phyloP scores from a whole-genome alignment of 345 rosid species.

The Linum usitatissimum region DNA sequence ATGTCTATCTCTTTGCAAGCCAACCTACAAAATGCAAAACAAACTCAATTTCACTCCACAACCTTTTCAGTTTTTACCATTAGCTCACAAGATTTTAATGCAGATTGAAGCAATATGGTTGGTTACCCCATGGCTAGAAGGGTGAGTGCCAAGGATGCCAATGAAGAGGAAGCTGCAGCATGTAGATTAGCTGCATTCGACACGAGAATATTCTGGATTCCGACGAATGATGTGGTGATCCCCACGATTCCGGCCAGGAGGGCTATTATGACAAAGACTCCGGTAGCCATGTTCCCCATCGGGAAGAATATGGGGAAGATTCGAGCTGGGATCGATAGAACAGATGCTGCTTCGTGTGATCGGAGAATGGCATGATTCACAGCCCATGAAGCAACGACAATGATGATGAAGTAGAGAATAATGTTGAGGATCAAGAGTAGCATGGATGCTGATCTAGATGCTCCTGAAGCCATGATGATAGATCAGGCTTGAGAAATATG shows the following conservation, averaged over 20 bases:
- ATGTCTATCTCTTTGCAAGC: slow-evolving; percentile 74
- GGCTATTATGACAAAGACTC: slow-evolving; percentile 51
- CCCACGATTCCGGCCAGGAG: slow-evolving; percentile 77
- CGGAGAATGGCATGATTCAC: slow-evolving; percentile 56
- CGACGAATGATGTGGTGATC: slow-evolving; percentile 54
- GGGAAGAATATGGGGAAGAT: slow-evolving; percentile 82
- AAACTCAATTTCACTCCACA: not conserved
- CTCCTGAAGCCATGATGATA: slow-evolving; percentile 48
- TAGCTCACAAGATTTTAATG: not conserved
- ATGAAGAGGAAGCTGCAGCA: slow-evolving; percentile 62
- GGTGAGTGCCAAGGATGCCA: slow-evolving; percentile 54
- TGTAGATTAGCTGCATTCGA: slow-evolving; percentile 42
- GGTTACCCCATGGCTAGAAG: slow-evolving; percentile 74
- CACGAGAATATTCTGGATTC: slow-evolving; percentile 32
- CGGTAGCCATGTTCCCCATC: slow-evolving; percentile 81
- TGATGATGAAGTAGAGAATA: slow-evolving; percentile 51
- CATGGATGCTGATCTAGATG: slow-evolving; percentile 51
- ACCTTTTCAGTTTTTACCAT: not conserved
- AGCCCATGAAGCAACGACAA: slow-evolving; percentile 62
- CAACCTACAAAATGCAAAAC: slow-evolving; percentile 36
- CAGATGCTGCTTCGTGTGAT: slow-evolving; percentile 65
- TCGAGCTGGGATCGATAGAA: slow-evolving; percentile 48
- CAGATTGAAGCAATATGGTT: not conserved
- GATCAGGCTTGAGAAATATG: not conserved
- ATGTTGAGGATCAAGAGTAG: slow-evolving; percentile 58